phyloP scores from a whole-genome alignment of 1,284 basidiomycete species.

The Ustilago curta region DNA sequence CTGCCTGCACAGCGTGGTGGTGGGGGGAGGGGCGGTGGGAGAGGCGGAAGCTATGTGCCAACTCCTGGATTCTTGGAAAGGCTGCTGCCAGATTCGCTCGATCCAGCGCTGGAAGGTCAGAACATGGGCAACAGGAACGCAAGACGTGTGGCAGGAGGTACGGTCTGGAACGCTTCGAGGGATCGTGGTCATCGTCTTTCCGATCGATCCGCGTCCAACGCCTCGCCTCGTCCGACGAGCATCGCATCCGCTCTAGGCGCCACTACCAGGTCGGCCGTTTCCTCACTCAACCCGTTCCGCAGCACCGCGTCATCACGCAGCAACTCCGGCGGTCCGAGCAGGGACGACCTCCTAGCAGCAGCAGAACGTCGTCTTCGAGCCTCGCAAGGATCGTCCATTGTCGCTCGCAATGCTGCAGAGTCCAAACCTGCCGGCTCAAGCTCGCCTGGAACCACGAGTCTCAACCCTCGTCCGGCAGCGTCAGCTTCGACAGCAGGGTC shows the following conservation, averaged over 20 bases:
- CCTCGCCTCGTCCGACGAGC: conserved; percentile 18
- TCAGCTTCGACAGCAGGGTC: conserved; percentile 3
- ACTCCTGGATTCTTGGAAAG: conserved; percentile 42
- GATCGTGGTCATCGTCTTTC: conserved; percentile 33
- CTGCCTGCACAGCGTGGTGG: conserved; percentile 31
- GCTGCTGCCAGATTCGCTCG: conserved; percentile 52
- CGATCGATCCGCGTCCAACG: conserved; percentile 7
- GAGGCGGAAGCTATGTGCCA: conserved; percentile 36
- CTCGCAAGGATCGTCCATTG: conserved; percentile 41
- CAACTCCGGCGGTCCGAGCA: conserved; percentile 18
- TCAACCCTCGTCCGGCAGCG: conserved; percentile 24
- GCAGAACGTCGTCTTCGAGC: conserved; percentile 53
- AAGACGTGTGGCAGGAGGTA: conserved; percentile 42
- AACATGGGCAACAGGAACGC: conserved; percentile 46
- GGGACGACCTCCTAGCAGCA: conserved; percentile 56
- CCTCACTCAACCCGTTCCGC: conserved; percentile 41
- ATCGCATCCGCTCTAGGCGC: conserved; percentile 39
- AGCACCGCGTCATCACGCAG: conserved; percentile 9
- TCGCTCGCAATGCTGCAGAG: conserved; percentile 50
- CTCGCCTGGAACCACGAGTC: conserved; percentile 22
- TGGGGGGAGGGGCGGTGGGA: conserved; percentile 28
- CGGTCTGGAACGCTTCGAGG: conserved; percentile 42
- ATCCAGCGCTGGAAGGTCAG: conserved; percentile 49
- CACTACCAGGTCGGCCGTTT: conserved; percentile 21
- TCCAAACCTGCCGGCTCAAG: conserved; percentile 25